phyloP scores from a whole-genome alignment of 768 basidiomycete genomes.

The Dentipellis sp. region DNA sequence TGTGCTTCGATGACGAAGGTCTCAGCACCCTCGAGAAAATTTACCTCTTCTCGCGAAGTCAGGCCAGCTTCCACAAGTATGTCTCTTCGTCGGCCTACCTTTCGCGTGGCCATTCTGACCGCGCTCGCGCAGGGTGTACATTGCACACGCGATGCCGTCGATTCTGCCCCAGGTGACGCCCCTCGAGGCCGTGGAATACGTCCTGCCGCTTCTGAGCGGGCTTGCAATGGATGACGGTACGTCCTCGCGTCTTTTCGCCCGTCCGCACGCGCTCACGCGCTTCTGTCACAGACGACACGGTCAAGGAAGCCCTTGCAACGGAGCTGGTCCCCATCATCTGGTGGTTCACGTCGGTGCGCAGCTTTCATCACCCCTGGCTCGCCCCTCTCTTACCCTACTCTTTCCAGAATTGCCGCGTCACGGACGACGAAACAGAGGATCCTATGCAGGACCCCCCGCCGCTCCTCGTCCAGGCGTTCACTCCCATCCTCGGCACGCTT shows the following conservation, averaged over 20 bases:
- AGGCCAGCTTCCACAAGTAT: slow-evolving; percentile 49
- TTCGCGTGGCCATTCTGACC: neutral
- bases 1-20: slow-evolving; percentile 65
- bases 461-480: slow-evolving; percentile 82
- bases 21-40: slow-evolving; percentile 85
- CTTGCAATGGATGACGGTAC: slow-evolving; percentile 82
- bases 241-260: slow-evolving; percentile 14
- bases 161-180: slow-evolving; percentile 51
- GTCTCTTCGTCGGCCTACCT: slow-evolving; percentile 20
- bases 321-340: slow-evolving; percentile 78
- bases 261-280: neutral
- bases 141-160: slow-evolving; percentile 50
- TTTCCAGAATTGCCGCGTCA: slow-evolving; percentile 56
- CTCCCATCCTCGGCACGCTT: slow-evolving; percentile 82
- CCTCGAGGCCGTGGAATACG: slow-evolving; percentile 86
- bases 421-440: slow-evolving; percentile 16
- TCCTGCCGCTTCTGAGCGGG: slow-evolving; percentile 79
- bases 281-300: slow-evolving; percentile 55
- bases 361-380: neutral
- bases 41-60: slow-evolving; percentile 80
- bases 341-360: slow-evolving; percentile 65
- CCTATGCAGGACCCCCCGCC: slow-evolving; percentile 20
- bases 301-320: slow-evolving; percentile 80
- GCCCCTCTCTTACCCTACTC: slow-evolving; percentile 2
- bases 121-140: slow-evolving; percentile 51